These are phyloP conservation scores for Phytophthora sp. DNA, from an alignment of 352 stramenopile genomes.

Conservation along the genomic window DNA sequence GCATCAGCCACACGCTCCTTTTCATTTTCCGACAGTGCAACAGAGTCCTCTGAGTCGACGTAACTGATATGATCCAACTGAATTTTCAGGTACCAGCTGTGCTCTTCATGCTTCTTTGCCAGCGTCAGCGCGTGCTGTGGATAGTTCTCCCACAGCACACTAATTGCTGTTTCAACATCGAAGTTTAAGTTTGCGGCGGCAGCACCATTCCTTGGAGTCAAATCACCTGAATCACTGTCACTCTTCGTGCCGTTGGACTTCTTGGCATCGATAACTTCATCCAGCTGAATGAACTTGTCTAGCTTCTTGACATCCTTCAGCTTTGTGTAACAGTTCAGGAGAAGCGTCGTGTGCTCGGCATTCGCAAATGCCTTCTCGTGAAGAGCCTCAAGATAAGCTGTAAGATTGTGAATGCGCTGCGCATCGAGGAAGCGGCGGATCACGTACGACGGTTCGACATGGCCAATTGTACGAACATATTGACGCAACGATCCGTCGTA, in stretches of 20 bases:
- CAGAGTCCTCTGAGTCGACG: slow-evolving; percentile 78
- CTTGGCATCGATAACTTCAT: slow-evolving; percentile 68
- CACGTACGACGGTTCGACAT: slow-evolving; percentile 98
- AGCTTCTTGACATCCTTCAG: slow-evolving; percentile 94
- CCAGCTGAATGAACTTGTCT: slow-evolving; percentile 91
- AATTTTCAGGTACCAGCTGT: slow-evolving; percentile 94
- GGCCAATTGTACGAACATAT: slow-evolving; percentile 97
- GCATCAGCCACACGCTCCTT: slow-evolving; percentile 89
- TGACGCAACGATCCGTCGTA: slow-evolving; percentile 96
- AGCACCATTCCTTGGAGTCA: slow-evolving; percentile 28
- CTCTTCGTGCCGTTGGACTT: slow-evolving; percentile 42
- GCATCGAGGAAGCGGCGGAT: slow-evolving; percentile 98
- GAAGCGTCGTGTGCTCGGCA: slow-evolving; percentile 92
- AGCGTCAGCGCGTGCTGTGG: slow-evolving; percentile 89
- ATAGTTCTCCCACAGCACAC: slow-evolving; percentile 93
- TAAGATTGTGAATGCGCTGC: slow-evolving; percentile 96
- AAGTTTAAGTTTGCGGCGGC: slow-evolving; percentile 74
- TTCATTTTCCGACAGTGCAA: slow-evolving; percentile 69
- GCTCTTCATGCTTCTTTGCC: slow-evolving; percentile 90
- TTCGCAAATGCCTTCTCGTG: slow-evolving; percentile 93
- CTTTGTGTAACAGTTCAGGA: slow-evolving; percentile 96
- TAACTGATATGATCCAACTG: slow-evolving; percentile 92
- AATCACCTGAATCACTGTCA: slow-evolving; percentile 21
- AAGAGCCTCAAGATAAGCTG: slow-evolving; percentile 95
- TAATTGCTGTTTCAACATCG: slow-evolving; percentile 93